These are phyloP conservation scores for Aspergillus fijiensis DNA, from an alignment of 2,329 filamentous ascomycete genomes.

Conservation along the genomic window DNA sequence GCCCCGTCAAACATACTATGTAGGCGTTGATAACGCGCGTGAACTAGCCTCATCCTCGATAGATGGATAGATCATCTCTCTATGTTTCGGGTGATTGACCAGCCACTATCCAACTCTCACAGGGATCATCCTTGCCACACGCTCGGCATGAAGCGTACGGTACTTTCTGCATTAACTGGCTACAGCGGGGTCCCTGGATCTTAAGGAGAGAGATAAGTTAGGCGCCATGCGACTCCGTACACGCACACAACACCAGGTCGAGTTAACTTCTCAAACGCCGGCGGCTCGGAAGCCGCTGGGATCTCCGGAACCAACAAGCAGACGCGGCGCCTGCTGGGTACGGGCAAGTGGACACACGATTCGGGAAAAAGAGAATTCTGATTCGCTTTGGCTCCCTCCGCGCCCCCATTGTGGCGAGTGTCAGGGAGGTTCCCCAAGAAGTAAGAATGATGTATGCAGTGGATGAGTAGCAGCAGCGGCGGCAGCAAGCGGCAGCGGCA, in stretches of 20 bases:
- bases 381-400: background rate
- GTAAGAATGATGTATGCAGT: conserved; percentile 8
- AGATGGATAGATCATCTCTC: no score
- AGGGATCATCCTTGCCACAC: background rate
- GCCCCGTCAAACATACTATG: background rate
- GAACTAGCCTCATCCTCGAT: no score
- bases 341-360: background rate
- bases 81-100: no score
- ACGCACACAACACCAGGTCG: background rate
- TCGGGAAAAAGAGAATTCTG: background rate
- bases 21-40: no score
- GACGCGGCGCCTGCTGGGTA: background rate
- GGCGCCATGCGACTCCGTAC: background rate
- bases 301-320: background rate
- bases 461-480: background rate
- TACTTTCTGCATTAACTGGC: no score
- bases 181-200: background rate
- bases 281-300: background rate
- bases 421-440: background rate
- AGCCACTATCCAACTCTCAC: background rate
- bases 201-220: background rate
- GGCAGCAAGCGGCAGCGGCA: background rate
- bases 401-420: conserved; percentile 8
- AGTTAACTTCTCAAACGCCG: background rate
- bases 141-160: background rate